Evolutionary conservation across 352 stramenopile genomes (phyloP).

Genomic region (Halophytophthora polymorphica): DNA sequence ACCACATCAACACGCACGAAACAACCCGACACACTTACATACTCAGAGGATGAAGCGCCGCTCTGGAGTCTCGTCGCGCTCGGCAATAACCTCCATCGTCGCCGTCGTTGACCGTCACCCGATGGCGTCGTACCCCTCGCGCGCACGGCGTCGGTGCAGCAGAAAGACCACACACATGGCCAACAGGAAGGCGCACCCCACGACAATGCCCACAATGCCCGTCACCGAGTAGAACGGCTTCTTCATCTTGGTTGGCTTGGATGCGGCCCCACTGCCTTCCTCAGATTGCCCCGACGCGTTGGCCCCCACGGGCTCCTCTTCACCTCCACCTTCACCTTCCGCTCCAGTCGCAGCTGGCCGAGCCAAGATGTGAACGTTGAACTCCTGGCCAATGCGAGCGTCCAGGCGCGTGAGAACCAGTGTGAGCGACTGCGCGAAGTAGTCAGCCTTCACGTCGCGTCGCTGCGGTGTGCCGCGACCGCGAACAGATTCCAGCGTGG

Average conservation of each 20-base stretch:
- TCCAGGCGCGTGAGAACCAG: constrained; percentile 51
- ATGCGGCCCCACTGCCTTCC: constrained; percentile 7
- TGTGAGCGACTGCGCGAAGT: constrained; percentile 67
- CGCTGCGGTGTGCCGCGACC: constrained; percentile 5
- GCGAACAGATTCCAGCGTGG: constrained; percentile 15
- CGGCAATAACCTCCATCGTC: constrained; percentile 1
- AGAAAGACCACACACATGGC: constrained; percentile 42
- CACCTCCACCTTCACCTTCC: constrained; percentile 15
- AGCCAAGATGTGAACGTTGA: constrained; percentile 41
- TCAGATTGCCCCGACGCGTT: constrained; percentile 24
- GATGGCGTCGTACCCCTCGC: constrained; percentile 49
- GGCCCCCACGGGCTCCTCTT: constrained; percentile 18
- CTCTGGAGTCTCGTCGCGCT: constrained; percentile 1
- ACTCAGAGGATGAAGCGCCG: constrained; percentile 6
- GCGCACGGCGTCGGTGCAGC: constrained; percentile 27
- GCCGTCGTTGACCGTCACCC: constrained; percentile 12
- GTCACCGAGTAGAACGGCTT: constrained; percentile 32
- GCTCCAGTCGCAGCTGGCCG: constrained; percentile 10
- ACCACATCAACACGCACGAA: constrained; percentile 8
- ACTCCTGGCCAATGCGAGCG: constrained; percentile 41
- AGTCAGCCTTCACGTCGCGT: constrained; percentile 39
- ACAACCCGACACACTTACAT: constrained; percentile 7
- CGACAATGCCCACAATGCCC: constrained; percentile 43
- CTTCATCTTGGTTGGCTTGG: constrained; percentile 10
- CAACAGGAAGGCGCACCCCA: constrained; percentile 38